phyloP scores from a whole-genome alignment of 495 filamentous ascomycete genomes.

The Aspergillus leporis region DNA sequence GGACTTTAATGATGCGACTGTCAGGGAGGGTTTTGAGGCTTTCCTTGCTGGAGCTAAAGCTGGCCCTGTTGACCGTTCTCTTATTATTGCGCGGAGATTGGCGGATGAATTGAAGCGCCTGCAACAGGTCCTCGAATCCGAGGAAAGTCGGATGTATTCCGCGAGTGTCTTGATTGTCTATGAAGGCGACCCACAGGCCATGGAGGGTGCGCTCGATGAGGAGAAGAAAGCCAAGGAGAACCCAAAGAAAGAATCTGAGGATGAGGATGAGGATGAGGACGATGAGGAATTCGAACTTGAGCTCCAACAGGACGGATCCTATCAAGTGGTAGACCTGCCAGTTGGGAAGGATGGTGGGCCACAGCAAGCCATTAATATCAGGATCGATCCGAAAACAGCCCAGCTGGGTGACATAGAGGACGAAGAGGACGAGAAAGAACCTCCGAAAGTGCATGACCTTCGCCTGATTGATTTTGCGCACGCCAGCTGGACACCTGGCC shows the following conservation, averaged over 20 bases:
- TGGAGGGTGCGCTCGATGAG: constrained; percentile 65
- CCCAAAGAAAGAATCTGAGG: constrained; percentile 37
- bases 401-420: constrained; percentile 45
- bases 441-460: constrained; percentile 73
- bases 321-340: constrained; percentile 37
- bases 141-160: constrained; percentile 94
- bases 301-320: constrained; percentile 29
- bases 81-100: constrained; percentile 63
- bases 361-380: constrained; percentile 42
- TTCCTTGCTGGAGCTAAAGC: constrained; percentile 69
- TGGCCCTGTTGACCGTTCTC: constrained; percentile 50
- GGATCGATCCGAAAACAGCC: constrained; percentile 35
- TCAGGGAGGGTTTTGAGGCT: constrained; percentile 71
- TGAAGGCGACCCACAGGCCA: constrained; percentile 76
- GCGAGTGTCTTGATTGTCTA: constrained; percentile 88
- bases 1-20: constrained; percentile 66
- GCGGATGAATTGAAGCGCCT: constrained; percentile 65
- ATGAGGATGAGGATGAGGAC: constrained; percentile 31
- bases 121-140: constrained; percentile 62
- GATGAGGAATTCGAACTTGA: constrained; percentile 59
- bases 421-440: constrained; percentile 65
- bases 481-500: constrained; percentile 79
- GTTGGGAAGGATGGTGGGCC: constrained; percentile 27
- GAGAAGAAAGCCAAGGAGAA: constrained; percentile 46
- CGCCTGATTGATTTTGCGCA: constrained; percentile 98